Evolutionary conservation across 2,329 filamentous ascomycete genomes (phyloP).

Genomic region (Trichoderma koningii): DNA sequence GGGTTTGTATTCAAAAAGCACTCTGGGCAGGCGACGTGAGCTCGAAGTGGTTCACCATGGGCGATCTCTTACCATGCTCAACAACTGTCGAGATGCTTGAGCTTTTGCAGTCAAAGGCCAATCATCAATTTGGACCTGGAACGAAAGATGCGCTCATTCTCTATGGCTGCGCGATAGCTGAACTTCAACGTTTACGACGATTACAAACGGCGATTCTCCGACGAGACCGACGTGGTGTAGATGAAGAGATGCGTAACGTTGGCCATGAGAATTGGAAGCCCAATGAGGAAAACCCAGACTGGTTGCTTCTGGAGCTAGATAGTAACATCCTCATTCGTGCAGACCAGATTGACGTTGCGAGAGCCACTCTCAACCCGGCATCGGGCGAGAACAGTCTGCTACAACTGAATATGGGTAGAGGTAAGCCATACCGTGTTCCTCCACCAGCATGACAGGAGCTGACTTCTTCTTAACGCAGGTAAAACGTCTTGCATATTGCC

Average conservation of each 20-base stretch:
- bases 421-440: slow-evolving; percentile 43
- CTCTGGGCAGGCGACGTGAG: not conserved
- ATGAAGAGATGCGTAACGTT: slow-evolving; percentile 16
- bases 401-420: slow-evolving; percentile 70
- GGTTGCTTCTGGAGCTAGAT: slow-evolving; percentile 68
- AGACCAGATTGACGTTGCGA: slow-evolving; percentile 63
- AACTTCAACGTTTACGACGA: slow-evolving; percentile 19
- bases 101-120: slow-evolving; percentile 42
- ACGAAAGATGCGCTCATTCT: slow-evolving; percentile 46
- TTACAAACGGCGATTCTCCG: not conserved
- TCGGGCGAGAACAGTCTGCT: slow-evolving; percentile 59
- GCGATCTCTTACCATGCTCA: slow-evolving; percentile 50
- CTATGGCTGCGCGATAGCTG: slow-evolving; percentile 48
- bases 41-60: slow-evolving; percentile 7
- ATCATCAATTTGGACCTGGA: slow-evolving; percentile 36
- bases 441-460: too few species aligned
- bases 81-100: slow-evolving; percentile 40
- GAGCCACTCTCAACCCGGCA: slow-evolving; percentile 57
- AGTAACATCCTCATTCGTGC: slow-evolving; percentile 62
- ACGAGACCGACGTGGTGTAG: not conserved
- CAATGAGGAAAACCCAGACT: slow-evolving; percentile 54
- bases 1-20: not conserved
- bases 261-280: slow-evolving; percentile 60
- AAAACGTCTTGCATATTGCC: slow-evolving; percentile 61
- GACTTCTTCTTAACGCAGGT: slow-evolving; percentile 38